These are phyloP conservation scores for Aspergillus sojae DNA, from an alignment of 2,329 filamentous ascomycete species.

Conservation along the genomic window DNA sequence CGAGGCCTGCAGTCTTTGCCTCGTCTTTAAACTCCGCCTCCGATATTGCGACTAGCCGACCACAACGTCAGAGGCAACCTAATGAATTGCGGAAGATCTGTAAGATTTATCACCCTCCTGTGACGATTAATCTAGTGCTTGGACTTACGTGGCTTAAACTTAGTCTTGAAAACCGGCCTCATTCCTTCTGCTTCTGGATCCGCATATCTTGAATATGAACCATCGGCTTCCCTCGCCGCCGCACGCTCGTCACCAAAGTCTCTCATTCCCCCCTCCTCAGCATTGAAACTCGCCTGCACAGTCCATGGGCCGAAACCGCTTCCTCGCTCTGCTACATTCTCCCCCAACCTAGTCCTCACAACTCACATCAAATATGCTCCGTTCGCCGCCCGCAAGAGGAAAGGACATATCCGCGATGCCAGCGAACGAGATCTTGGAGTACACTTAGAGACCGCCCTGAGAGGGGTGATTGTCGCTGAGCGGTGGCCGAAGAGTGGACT, in stretches of 20 bases:
- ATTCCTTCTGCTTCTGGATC: slow-evolving; percentile 93
- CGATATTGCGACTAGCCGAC: slow-evolving; percentile 51
- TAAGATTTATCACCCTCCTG: slow-evolving; percentile 49
- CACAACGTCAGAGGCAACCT: slow-evolving; percentile 62
- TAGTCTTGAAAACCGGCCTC: slow-evolving; percentile 87
- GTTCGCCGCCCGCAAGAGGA: slow-evolving; percentile 80
- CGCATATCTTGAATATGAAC: slow-evolving; percentile 64
- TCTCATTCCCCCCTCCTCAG: slow-evolving; percentile 60
- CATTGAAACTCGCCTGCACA: slow-evolving; percentile 88
- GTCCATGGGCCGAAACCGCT: slow-evolving; percentile 92
- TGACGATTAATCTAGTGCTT: neutral
- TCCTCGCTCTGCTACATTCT: slow-evolving; percentile 86
- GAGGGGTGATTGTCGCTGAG: slow-evolving; percentile 88
- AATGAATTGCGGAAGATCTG: slow-evolving; percentile 84
- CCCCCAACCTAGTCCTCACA: slow-evolving; percentile 85
- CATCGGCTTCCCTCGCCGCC: slow-evolving; percentile 48
- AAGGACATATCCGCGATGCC: slow-evolving; percentile 83
- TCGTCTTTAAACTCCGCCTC: slow-evolving; percentile 46
- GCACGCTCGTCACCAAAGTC: slow-evolving; percentile 48
- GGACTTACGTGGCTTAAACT: slow-evolving; percentile 22
- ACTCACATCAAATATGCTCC: slow-evolving; percentile 97
- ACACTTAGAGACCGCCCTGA: slow-evolving; percentile 86
- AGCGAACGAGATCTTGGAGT: slow-evolving; percentile 87
- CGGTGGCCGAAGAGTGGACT: slow-evolving; percentile 98
- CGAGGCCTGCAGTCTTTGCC: slow-evolving; percentile 71